Conservation (phyloP, 169 alveolate species). For the Fabrea salina region DNA sequence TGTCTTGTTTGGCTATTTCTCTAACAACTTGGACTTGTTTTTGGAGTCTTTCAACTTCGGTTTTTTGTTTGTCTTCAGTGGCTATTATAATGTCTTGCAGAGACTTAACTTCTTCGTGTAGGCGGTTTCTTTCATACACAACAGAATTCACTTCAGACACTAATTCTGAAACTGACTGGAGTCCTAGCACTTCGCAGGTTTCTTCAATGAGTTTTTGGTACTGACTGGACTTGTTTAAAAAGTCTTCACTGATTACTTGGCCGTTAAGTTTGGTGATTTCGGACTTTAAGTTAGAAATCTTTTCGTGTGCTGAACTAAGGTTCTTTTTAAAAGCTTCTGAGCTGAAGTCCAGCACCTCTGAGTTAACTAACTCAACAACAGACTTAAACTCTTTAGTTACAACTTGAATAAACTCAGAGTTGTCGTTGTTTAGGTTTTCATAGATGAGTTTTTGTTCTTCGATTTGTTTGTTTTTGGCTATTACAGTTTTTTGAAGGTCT, state of each 20-base stretch:
- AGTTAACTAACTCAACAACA: neutral
- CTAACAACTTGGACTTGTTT: neutral
- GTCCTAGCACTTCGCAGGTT: neutral
- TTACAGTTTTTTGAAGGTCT: neutral
- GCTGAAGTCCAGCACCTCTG: neutral
- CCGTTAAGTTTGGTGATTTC: neutral
- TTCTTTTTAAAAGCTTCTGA: neutral
- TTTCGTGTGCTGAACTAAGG: neutral
- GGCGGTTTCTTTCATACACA: neutral
- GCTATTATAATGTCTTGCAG: neutral
- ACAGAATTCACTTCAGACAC: neutral
- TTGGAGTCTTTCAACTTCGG: neutral
- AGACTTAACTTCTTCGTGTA: neutral
- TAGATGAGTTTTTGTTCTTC: neutral
- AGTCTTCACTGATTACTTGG: neutral
- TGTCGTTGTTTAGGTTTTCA: neutral
- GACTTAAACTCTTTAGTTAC: neutral
- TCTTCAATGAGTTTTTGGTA: neutral
- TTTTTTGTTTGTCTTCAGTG: neutral
- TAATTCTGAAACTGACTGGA: no score
- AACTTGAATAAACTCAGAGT: neutral
- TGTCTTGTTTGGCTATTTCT: conserved; percentile 21
- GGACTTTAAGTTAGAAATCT: neutral
- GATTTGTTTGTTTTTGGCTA: neutral
- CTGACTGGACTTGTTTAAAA: neutral